Percentiles rank a stretch among this genome's conserved stretches.
Conservation (phyloP, 345 rosid genomes). For the Tarenaya hassleriana region DNA sequence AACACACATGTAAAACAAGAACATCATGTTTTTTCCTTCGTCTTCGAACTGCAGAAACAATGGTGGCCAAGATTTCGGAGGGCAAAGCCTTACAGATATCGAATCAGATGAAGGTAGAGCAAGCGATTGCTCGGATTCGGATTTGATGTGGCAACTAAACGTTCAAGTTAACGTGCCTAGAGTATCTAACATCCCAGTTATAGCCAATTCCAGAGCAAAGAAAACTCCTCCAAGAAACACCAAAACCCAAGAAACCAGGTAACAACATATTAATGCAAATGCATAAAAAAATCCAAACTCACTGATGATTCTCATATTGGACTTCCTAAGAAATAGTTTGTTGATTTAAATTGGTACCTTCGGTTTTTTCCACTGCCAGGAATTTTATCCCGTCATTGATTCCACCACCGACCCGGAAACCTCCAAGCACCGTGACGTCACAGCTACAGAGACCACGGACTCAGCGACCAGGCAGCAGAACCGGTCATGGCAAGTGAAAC, state of each 20-base stretch:
- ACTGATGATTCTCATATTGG: background rate
- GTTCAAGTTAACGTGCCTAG: constrained; percentile 54
- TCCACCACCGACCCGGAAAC: constrained; percentile 58
- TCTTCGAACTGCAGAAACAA: constrained; percentile 30
- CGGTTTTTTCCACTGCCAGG: constrained; percentile 30
- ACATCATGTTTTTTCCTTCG: background rate
- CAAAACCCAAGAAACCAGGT: constrained; percentile 43
- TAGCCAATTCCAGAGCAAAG: constrained; percentile 40
- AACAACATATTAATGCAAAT: no score
- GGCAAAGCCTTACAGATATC: constrained; percentile 40
- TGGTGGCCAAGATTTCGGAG: constrained; percentile 44
- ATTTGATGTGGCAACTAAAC: constrained; percentile 47
- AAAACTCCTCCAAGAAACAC: constrained; percentile 43
- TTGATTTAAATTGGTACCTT: background rate
- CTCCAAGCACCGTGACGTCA: constrained; percentile 32
- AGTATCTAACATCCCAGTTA: constrained; percentile 33
- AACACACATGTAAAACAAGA: constrained; percentile 33
- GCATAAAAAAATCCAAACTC: background rate
- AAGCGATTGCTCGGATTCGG: constrained; percentile 77
- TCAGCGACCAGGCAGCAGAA: constrained; percentile 40
- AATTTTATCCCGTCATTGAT: constrained; percentile 66
- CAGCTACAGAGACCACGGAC: constrained; percentile 31
- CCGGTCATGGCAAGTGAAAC: constrained; percentile 44
- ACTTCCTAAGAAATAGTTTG: background rate
- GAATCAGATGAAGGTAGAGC: constrained; percentile 61